Evolutionary conservation across 1,284 basidiomycete genomes (phyloP), one percentile per base, ranked within the genome.

Genomic region (Leccinum solheimii): DNA sequence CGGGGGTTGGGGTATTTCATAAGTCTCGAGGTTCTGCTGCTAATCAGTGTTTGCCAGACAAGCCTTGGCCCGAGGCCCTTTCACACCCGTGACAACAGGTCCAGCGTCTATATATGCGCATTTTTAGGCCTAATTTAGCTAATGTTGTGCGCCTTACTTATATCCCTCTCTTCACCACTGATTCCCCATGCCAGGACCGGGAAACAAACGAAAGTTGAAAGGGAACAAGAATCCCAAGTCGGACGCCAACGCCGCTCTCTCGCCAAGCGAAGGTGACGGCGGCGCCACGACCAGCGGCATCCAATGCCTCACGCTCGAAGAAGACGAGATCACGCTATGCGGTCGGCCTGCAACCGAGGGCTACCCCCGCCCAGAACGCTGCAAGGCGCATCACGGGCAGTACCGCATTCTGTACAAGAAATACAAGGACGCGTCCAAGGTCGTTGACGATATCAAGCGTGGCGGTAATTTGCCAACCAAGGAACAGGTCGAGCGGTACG

Each of bases 391-490:
- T 54, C 69, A 74, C 26, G 59, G 56, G 6, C 72, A 76, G 57
- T 75, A 72, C 50, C 56, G 64, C 13, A 66, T 45, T 11, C 57
- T 76, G 66, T 69, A 58, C 56, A 66, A 62, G 51, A 66, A 65
- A 27, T 76, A 77, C 64, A 76, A 76, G 59, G 68, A 68, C 6
- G 76, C 75, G 1, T 65, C 69, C 3, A 61, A 68, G 34, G 55
- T 68, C 16, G 75, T 76, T 4, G 75, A 76, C 23, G 51, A 67
- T 2, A 51, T 70, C 7, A 62, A 64, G 48, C 49, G 52, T 2
- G 62, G 59, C 0, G 13, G 48, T 1, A 55, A 66, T 5, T 32
- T 77, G 7, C 73, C 75, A 0, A 57, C 65, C 3, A 52, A 62
- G 14, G 61, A 59, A 5, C 62, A 68, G 50, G 66, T 76, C 5